Evolutionary conservation across 164 flowering plant species (phyloP).

Genomic region (Platanus orientalis): DNA sequence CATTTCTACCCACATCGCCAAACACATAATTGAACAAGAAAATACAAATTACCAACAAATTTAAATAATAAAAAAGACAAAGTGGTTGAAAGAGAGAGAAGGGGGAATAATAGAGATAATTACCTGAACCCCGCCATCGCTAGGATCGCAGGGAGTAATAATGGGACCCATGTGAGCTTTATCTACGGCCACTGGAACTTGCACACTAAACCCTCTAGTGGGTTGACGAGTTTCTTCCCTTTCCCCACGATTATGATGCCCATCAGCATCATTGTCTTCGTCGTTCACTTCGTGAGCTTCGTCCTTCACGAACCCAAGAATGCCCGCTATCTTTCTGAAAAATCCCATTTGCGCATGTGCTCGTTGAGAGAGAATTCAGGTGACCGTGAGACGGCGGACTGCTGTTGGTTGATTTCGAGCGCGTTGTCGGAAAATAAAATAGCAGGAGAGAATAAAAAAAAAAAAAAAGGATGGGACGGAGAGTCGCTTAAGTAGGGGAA

Average conservation of each 20-base stretch:
- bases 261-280: conserved; percentile 11
- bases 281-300: conserved; percentile 17
- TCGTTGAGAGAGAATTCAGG: background rate
- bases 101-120: background rate
- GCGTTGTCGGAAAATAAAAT: too few species aligned
- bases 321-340: conserved; percentile 39
- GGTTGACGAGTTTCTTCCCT: conserved; percentile 29
- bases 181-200: conserved; percentile 66
- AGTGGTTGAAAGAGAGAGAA: too few species aligned
- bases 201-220: conserved; percentile 66
- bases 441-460: too few species aligned
- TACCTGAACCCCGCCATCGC: conserved; percentile 86
- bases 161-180: conserved; percentile 46
- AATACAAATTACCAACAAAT: too few species aligned
- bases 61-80: too few species aligned
- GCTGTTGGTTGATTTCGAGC: too few species aligned
- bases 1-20: too few species aligned
- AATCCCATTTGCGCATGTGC: conserved; percentile 33
- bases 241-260: conserved; percentile 7
- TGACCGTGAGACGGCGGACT: too few species aligned
- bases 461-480: too few species aligned
- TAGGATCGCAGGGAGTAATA: conserved; percentile 39
- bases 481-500: too few species aligned
- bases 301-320: conserved; percentile 43
- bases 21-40: too few species aligned